A percentile compares a stretch with the other conserved stretches of the same genome.
These are phyloP conservation scores for Catharanthus roseus DNA, from an alignment of 257 asterid genomes.

Conservation along the genomic window DNA sequence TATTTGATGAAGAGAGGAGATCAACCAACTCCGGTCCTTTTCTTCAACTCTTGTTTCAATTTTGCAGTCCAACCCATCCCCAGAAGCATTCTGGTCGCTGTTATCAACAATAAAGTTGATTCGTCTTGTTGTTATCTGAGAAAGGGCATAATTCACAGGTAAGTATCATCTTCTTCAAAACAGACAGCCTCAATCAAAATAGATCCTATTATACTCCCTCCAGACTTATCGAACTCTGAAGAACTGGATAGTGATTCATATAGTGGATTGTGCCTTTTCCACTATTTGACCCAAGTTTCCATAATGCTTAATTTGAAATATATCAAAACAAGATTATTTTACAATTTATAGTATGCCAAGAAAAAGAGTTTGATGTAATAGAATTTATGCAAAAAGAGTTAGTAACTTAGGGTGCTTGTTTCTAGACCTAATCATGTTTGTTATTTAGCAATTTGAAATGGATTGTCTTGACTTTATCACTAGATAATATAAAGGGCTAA, in stretches of 20 bases:
- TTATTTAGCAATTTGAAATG: not conserved
- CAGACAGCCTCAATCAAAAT: not conserved
- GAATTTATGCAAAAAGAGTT: not conserved
- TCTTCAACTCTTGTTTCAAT: conserved; percentile 51
- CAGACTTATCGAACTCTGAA: not conserved
- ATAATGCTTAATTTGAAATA: not conserved
- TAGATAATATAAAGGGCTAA: not conserved
- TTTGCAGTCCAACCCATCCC: conserved; percentile 46
- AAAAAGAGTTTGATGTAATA: not conserved
- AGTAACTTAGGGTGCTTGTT: not conserved
- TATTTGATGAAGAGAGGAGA: conserved; percentile 92
- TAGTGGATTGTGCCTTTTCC: not conserved
- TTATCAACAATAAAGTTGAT: conserved; percentile 83
- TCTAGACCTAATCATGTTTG: not conserved
- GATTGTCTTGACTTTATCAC: not conserved
- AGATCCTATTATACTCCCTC: not conserved
- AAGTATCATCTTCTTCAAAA: not conserved
- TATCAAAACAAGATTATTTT: not conserved
- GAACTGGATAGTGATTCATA: not conserved
- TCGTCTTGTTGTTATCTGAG: conserved; percentile 88
- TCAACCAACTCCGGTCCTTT: conserved; percentile 89
- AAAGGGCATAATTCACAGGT: conserved; percentile 17
- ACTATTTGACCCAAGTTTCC: not conserved
- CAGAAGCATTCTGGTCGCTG: conserved; percentile 41
- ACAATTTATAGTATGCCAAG: not conserved